These are phyloP conservation scores for Earliella scabrosa DNA, from an alignment of 1,284 basidiomycete genomes.

Conservation along the genomic window DNA sequence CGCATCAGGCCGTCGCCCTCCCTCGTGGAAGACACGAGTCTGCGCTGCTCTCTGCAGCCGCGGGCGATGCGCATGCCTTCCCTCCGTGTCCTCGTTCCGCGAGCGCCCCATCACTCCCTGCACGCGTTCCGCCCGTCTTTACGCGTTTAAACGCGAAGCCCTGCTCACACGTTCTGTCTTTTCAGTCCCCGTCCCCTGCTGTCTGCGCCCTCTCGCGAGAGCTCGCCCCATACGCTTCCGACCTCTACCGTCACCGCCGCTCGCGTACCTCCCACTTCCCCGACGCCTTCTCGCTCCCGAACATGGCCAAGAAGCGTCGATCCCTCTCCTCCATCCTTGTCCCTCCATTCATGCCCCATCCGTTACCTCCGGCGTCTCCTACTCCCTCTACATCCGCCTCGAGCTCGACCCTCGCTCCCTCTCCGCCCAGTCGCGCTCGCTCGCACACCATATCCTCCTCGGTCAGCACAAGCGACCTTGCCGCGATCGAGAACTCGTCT, in stretches of 20 bases:
- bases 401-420: constrained; percentile 10
- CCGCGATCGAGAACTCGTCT: constrained; percentile 9
- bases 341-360: constrained; percentile 45
- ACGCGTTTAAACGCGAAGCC: constrained; percentile 18
- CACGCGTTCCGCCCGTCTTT: constrained; percentile 22
- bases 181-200: constrained; percentile 15
- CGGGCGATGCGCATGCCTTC: constrained; percentile 10
- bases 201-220: not conserved
- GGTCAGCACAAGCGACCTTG: constrained; percentile 5
- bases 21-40: constrained; percentile 25
- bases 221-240: not conserved
- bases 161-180: constrained; percentile 18
- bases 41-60: constrained; percentile 9
- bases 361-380: not conserved
- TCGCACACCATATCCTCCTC: constrained; percentile 21
- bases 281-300: constrained; percentile 18
- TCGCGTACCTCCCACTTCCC: constrained; percentile 20
- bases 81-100: constrained; percentile 1
- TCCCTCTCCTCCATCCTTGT: constrained; percentile 54
- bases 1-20: constrained; percentile 15
- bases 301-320: constrained; percentile 50
- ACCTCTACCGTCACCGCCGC: constrained; percentile 10
- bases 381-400: constrained; percentile 21
- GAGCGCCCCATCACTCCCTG: constrained; percentile 14
- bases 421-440: constrained; percentile 12